phyloP scores from a whole-genome alignment of 129 eudicot species.

The Tagetes erecta region DNA sequence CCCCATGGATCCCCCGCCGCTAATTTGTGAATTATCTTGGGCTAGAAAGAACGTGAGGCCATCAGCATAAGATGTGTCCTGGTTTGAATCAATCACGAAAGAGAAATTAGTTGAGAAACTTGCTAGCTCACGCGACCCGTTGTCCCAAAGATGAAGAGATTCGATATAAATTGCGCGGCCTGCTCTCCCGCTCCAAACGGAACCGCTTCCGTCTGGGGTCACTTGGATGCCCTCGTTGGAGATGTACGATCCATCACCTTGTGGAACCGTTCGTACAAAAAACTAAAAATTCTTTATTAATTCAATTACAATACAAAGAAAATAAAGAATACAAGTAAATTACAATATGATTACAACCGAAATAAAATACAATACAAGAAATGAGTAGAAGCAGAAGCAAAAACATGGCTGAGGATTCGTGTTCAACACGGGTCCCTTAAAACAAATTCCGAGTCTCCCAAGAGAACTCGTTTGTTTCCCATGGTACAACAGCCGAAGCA shows the following conservation, averaged over 20 bases:
- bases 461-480: too few species aligned
- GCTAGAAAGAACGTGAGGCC: conserved; percentile 14
- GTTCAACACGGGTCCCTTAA: too few species aligned
- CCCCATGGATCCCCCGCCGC: background rate
- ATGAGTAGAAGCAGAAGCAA: too few species aligned
- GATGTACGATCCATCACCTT: conserved; percentile 10
- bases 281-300: too few species aligned
- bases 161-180: background rate
- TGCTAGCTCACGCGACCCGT: conserved; percentile 13
- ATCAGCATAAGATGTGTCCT: background rate
- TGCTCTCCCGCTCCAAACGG: background rate
- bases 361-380: too few species aligned
- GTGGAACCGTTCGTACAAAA: too few species aligned
- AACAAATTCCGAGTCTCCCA: too few species aligned
- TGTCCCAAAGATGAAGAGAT: conserved; percentile 21
- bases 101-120: conserved; percentile 9
- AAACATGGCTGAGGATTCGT: too few species aligned
- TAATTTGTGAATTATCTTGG: background rate
- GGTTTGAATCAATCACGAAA: background rate
- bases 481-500: too few species aligned
- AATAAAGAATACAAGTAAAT: too few species aligned
- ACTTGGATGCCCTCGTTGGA: conserved; percentile 10
- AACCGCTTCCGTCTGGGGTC: background rate
- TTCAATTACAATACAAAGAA: too few species aligned
- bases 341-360: too few species aligned